Base-by-base conservation (phyloP, 2,329 filamentous ascomycete genomes). In the Cladosporium sp. region DNA sequence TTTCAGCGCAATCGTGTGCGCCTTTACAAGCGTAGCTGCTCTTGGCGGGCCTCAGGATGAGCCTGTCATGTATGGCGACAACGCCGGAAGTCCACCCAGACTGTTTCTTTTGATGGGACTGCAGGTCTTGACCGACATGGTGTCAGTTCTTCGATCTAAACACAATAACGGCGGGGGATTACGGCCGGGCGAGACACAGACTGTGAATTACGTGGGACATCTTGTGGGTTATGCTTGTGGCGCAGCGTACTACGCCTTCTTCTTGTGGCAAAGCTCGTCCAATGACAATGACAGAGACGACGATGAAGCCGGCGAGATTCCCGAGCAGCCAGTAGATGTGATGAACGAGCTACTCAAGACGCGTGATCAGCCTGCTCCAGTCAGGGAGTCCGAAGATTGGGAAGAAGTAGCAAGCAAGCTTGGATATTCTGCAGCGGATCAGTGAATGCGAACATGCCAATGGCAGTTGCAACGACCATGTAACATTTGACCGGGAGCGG, bases 11-110 rank as follows among this genome's bases (percentile, higher is more conserved):
- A 30, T 58, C 1, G 14, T 34, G 38, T 52, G 55, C 20, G 55
- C 55, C n/a, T 45, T 58, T 12, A 58, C 49, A 4, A 56, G 42
- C n/a, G 54, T 56, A 1, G 54, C 42, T 6, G 54, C 54, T n/a
- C 54, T 56, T 2, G 54, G 54, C 5, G 54, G 40, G 6, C 54
- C 42, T 6, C 9, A 17, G 9, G 17, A 28, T 6, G 20, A 49
- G 28, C 54, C 42, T 4, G 54, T 49, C 42, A 34, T n/a, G 40
- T 36, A 17, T 15, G 54, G 54, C 11, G 25, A 25, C 30, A 28
- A 39, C 20, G 34, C 30, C 5, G 17, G 28, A 56, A 34, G 42
- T 19, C 9, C 19, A 25, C 3, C 14, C 43, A 37, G 55, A 58
- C 39, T 20, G 55, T 58, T 9, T 45, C 45, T 25, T 6, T 25